These are phyloP conservation scores for Exophiala oligosperma DNA, from an alignment of 2,329 filamentous ascomycete species.

Conservation along the genomic window DNA sequence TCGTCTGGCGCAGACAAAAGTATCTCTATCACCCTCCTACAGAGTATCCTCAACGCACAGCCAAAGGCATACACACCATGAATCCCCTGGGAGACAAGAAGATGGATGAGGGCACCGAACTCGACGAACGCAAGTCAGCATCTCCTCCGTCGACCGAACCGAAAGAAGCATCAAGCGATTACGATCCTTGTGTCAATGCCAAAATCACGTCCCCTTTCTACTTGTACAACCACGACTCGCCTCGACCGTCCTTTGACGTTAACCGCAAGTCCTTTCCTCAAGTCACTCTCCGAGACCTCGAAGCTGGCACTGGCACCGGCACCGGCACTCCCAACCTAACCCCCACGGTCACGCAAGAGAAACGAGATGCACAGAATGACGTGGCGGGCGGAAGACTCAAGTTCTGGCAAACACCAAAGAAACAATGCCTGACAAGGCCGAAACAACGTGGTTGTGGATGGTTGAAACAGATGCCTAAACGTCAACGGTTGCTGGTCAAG, in stretches of 20 bases:
- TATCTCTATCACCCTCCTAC: background rate
- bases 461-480: conserved; percentile 35
- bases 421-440: conserved; percentile 33
- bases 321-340: conserved; percentile 17
- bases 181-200: conserved; percentile 40
- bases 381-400: conserved; percentile 8
- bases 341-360: conserved; percentile 26
- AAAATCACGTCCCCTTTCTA: conserved; percentile 48
- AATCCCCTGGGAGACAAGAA: background rate
- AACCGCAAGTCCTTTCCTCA: conserved; percentile 18
- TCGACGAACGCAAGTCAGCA: conserved; percentile 15
- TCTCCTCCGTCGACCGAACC: conserved; percentile 4
- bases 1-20: background rate
- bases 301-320: conserved; percentile 27
- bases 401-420: conserved; percentile 29
- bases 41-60: background rate
- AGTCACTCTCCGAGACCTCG: conserved; percentile 34
- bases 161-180: conserved; percentile 30
- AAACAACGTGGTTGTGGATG: conserved; percentile 38
- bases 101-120: conserved; percentile 17
- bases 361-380: conserved; percentile 20
- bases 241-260: conserved; percentile 33
- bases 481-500: conserved; percentile 42
- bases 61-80: background rate
- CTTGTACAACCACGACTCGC: conserved; percentile 41